Conservation (phyloP, 192 early-diverging fungal genomes). For the Coemansia sp. region DNA sequence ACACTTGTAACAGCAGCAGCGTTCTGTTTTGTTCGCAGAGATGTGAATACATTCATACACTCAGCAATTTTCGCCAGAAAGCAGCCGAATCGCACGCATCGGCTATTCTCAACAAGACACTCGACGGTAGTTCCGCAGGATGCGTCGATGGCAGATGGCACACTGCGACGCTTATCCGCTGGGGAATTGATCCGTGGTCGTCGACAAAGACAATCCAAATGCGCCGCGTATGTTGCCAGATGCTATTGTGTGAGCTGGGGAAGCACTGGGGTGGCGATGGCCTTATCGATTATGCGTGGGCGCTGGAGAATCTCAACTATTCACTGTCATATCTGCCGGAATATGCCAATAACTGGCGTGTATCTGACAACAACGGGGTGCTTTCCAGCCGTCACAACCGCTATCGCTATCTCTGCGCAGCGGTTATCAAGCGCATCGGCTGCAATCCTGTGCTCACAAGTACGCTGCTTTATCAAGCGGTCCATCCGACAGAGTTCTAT, state of each 20-base stretch:
- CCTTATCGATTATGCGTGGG: conserved; percentile 19
- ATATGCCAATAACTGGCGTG: conserved; percentile 13
- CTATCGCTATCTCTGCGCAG: conserved; percentile 17
- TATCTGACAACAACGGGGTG: neutral
- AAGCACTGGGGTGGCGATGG: conserved; percentile 3
- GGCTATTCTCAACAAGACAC: neutral
- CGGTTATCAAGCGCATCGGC: conserved; percentile 10
- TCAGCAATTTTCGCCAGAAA: conserved; percentile 11
- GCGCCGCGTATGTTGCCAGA: conserved; percentile 12
- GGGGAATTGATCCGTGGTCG: conserved; percentile 32
- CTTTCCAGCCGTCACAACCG: conserved; percentile 8
- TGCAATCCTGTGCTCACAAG: conserved; percentile 6
- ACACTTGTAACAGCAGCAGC: neutral
- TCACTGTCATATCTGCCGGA: conserved; percentile 15
- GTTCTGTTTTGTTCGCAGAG: conserved; percentile 16
- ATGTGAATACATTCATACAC: conserved; percentile 15
- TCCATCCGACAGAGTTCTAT: conserved; percentile 22
- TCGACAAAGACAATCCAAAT: conserved; percentile 14
- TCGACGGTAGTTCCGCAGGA: neutral
- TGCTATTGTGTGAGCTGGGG: conserved; percentile 9
- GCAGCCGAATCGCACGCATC: neutral
- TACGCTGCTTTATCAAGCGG: conserved; percentile 6
- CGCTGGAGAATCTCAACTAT: conserved; percentile 26
- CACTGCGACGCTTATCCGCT: conserved; percentile 27
- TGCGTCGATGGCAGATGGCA: conserved; percentile 5